These are phyloP conservation scores for Rutstroemia sp. DNA, from an alignment of 2,329 filamentous ascomycete genomes.

Conservation along the genomic window DNA sequence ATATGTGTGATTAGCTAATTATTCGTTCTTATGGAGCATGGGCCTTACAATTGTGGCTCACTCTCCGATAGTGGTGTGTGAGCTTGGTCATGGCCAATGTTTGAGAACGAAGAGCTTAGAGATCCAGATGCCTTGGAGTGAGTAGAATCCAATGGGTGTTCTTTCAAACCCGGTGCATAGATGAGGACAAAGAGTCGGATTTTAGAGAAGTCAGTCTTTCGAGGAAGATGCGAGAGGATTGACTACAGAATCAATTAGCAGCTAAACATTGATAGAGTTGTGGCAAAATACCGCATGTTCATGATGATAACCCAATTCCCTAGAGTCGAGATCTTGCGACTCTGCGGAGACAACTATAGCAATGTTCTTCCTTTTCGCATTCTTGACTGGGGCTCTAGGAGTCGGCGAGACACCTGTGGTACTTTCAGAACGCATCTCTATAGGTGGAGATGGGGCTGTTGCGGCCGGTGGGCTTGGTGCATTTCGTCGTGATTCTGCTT, in stretches of 20 bases:
- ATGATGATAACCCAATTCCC: slow-evolving; percentile 56
- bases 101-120: slow-evolving; percentile 76
- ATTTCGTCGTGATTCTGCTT: slow-evolving; percentile 62
- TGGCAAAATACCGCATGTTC: slow-evolving; percentile 69
- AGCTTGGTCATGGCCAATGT: slow-evolving; percentile 69
- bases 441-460: slow-evolving; percentile 25
- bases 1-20: slow-evolving; percentile 31
- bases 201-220: slow-evolving; percentile 63
- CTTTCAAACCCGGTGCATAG: slow-evolving; percentile 75
- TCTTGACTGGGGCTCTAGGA: slow-evolving; percentile 15
- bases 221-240: slow-evolving; percentile 81
- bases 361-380: slow-evolving; percentile 60
- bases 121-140: slow-evolving; percentile 55
- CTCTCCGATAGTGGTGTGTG: slow-evolving; percentile 58
- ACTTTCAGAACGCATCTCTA: slow-evolving; percentile 21
- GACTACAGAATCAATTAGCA: slow-evolving; percentile 44
- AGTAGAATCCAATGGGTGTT: slow-evolving; percentile 46
- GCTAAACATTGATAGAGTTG: not conserved
- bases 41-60: slow-evolving; percentile 47
- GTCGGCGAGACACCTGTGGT: slow-evolving; percentile 25
- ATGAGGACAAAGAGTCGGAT: slow-evolving; percentile 83
- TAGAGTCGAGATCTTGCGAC: slow-evolving; percentile 47
- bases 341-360: slow-evolving; percentile 84
- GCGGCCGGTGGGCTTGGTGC: slow-evolving; percentile 27
- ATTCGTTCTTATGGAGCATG: not conserved